Percentiles rank a stretch among this genome's conserved stretches.
Conservation (phyloP, 805 yeast genomes). For the Candida ficus region DNA sequence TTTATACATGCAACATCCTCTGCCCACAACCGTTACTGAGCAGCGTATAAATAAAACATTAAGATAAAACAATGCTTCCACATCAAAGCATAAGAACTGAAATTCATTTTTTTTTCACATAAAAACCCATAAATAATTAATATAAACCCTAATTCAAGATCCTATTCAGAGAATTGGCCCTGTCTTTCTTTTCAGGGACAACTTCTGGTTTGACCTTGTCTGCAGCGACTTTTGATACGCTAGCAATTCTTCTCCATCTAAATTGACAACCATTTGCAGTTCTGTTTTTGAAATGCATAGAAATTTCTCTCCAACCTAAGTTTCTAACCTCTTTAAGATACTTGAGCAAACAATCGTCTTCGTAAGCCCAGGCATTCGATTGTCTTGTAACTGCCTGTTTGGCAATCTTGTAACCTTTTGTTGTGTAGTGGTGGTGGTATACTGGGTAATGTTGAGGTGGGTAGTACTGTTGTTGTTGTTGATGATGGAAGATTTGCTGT, state of each 20-base stretch:
- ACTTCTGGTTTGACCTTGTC: background rate
- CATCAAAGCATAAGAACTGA: too few relatives aligned
- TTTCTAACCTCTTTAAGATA: slow-evolving; percentile 63
- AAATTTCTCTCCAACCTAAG: slow-evolving; percentile 74
- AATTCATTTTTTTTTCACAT: too few relatives aligned
- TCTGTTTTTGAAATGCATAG: slow-evolving; percentile 58
- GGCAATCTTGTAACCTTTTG: slow-evolving; percentile 8
- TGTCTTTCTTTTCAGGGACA: background rate
- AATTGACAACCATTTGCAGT: slow-evolving; percentile 77
- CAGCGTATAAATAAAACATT: too few relatives aligned
- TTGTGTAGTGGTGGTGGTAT: background rate
- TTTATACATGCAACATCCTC: too few relatives aligned
- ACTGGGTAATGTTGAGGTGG: background rate
- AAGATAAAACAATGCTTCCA: too few relatives aligned
- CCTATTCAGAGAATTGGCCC: slow-evolving; percentile 6
- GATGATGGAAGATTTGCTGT: background rate
- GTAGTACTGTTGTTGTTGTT: background rate
- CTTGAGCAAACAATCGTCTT: slow-evolving; percentile 54
- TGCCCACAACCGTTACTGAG: too few relatives aligned
- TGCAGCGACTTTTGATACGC: slow-evolving; percentile 7
- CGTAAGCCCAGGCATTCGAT: slow-evolving; percentile 53
- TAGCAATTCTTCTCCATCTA: slow-evolving; percentile 56
- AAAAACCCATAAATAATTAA: too few relatives aligned
- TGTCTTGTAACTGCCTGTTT: slow-evolving; percentile 18
- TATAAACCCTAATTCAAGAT: slow-evolving; percentile 9